Base-by-base conservation (phyloP, 805 yeast species). In the Kuraishia cidri region DNA sequence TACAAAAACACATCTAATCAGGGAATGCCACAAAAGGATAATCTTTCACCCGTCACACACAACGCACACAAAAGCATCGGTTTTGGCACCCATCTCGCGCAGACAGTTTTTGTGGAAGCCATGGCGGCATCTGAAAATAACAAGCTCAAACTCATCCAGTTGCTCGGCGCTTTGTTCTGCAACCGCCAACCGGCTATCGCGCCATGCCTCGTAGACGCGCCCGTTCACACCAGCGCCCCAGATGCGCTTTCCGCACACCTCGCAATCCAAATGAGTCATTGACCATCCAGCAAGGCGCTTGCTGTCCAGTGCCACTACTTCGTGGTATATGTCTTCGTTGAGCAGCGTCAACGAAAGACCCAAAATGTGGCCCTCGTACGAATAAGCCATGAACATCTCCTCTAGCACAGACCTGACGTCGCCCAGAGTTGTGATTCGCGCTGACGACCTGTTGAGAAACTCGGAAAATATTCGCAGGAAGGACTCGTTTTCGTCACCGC, bases 221-320 rank as follows among this genome's bases (percentile, higher is more conserved):
- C 72, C 58, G 16, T 65, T 58, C 2, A 81, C 48, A 2, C 74
- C 72, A 2, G 71, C 51, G 0, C 96, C 95, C 76, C 87, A 79
- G 22, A 87, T 57, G 14, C 60, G 59, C 39, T 75, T 75, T 1
- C 85, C 88, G 53, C 97, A 88, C 0, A 79, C 71, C 23, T 80
- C 80, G 52, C 97, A 88, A 30, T 66, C 72, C 24, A 65, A 60
- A 18, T 60, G 58, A 18, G 56, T 58, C 1, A 64, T 42, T 0
- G 77, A 61, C 86, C 94, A 80, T 0, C 96, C 97, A 24, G 58
- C 52, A 1, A 62, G 42, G 15, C 69, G 59, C 22, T 62, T 58
- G 3, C 44, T 38, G 9, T 68, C 60, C 8, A 79, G 56, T 2
- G 45, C 40, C 9, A 60, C 47, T 48, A 78, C 54, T 37, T 69